Base-by-base conservation (phyloP, 23 red algal species). In the Cyanidium caldarium region DNA sequence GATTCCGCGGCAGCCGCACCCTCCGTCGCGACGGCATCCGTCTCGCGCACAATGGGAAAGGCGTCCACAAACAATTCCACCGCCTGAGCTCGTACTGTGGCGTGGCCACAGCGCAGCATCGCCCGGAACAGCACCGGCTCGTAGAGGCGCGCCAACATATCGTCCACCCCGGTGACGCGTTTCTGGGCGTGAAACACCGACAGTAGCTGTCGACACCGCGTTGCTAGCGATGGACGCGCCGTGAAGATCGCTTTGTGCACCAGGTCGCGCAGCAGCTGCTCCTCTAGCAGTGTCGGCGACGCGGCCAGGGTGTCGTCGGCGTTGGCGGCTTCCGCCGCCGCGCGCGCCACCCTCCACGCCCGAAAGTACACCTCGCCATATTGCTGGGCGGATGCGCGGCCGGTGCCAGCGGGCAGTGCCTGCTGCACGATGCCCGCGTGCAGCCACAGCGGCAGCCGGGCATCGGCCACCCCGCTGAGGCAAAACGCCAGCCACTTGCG, bases 401-500 rank as follows among this genome's bases (percentile, higher is more conserved):
- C 51, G 5, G 19, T 16, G n/a, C 19, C 19, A 14, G 19, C 13
- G 51, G 31, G 31, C 7, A 61, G 19, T 16, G 31, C 5, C 7
- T 28, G 19, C 51, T 61, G n/a, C 3, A 21, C 31, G 51, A 61
- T 28, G 23, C 21, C 3, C 10, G 7, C 31, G 31, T 61, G 51
- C 19, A 61, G 51, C 51, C 7, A 5, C 5, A 10, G 13, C 21
- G 51, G 19, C 51, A 61, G 31, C 19, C 21, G 7, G 19, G 19
- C 10, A 61, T 16, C 19, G 23, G 31, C 10, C n/a, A 61, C 51
- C 3, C 51, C 51, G 21, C 51, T 61, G 7, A 61, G 51, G 21
- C 51, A 61, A 5, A 61, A 25, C 7, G 51, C 51, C 10, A 61
- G 51, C 51, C 51, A 61, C 51, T 61, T 61, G 51, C 51, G 51